Percentiles rank a stretch among this genome's conserved stretches.
Conservation (phyloP, 2,329 filamentous ascomycete species). For the Coniochaeta sp. region DNA sequence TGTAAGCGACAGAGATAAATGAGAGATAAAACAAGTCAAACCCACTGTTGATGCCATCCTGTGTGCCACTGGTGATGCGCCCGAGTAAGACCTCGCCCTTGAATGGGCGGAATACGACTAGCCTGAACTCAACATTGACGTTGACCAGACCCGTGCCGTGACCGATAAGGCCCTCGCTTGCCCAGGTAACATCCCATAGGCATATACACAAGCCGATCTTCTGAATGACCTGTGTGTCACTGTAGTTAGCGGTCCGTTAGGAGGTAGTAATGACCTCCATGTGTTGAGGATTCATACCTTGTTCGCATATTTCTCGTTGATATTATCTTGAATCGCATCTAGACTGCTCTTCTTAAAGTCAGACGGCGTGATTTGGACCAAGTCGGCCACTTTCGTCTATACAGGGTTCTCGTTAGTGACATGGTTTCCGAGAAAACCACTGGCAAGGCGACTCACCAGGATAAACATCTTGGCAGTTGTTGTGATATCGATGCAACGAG, state of each 20-base stretch:
- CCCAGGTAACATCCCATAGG: conserved; percentile 82
- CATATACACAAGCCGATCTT: conserved; percentile 91
- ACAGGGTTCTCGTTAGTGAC: not conserved
- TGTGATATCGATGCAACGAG: not conserved
- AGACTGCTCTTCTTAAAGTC: conserved; percentile 80
- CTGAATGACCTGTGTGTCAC: conserved; percentile 63
- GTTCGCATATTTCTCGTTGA: conserved; percentile 95
- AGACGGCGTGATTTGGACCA: conserved; percentile 85
- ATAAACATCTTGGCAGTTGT: conserved; percentile 37
- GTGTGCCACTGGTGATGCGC: conserved; percentile 68
- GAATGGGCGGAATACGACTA: conserved; percentile 92
- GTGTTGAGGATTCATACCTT: conserved; percentile 59
- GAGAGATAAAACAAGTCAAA: conserved; percentile 18
- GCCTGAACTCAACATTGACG: conserved; percentile 89
- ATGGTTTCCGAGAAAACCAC: too few species aligned
- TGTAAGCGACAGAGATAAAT: not conserved
- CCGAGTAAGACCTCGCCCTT: conserved; percentile 88
- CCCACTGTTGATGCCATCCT: conserved; percentile 67
- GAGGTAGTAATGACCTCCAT: too few species aligned
- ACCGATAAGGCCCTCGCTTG: conserved; percentile 89
- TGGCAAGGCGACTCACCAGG: conserved; percentile 33
- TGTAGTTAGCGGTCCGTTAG: not conserved
- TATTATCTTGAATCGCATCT: conserved; percentile 88
- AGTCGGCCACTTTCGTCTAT: conserved; percentile 87
- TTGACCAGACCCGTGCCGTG: conserved; percentile 90